Conservation (phyloP, 2,329 filamentous ascomycete genomes). For the Macrophomina phaseolina region DNA sequence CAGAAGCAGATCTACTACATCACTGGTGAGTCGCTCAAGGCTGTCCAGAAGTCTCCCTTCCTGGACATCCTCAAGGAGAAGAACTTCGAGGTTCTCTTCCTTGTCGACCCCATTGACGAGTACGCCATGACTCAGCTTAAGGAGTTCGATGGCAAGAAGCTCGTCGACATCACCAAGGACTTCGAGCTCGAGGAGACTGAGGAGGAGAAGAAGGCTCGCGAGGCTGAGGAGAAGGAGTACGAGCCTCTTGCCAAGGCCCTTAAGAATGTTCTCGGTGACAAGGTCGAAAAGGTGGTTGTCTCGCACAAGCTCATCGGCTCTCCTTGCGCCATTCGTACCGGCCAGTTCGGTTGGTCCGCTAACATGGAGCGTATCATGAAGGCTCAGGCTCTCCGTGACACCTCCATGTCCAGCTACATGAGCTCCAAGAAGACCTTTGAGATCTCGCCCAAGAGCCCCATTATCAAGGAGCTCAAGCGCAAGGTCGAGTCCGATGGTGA, state of each 20-base stretch:
- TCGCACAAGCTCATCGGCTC: slow-evolving; percentile 94
- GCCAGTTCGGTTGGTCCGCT: slow-evolving; percentile 99
- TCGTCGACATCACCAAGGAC: slow-evolving; percentile 99
- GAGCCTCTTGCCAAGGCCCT: slow-evolving; percentile 93
- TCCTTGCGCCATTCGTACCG: slow-evolving; percentile 98
- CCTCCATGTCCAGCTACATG: slow-evolving; percentile 99
- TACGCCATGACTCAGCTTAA: slow-evolving; percentile 99
- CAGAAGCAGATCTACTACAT: slow-evolving; percentile 99
- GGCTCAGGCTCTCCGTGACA: slow-evolving; percentile 99
- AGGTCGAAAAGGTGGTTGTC: slow-evolving; percentile 99
- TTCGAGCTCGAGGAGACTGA: slow-evolving; percentile 99
- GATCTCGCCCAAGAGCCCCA: slow-evolving; percentile 98
- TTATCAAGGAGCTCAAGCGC: slow-evolving; percentile 99
- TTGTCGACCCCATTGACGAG: slow-evolving; percentile 98
- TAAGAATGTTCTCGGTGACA: slow-evolving; percentile 99
- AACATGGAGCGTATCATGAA: slow-evolving; percentile 99
- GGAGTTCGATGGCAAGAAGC: slow-evolving; percentile 99
- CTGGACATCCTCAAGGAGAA: slow-evolving; percentile 98
- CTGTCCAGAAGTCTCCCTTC: slow-evolving; percentile 97
- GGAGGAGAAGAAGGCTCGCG: slow-evolving; percentile 96
- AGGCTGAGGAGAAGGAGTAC: slow-evolving; percentile 98
- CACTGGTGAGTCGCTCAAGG: slow-evolving; percentile 99
- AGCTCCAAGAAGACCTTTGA: slow-evolving; percentile 99
- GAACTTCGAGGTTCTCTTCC: slow-evolving; percentile 99
- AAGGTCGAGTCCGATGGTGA: slow-evolving; percentile 98